These are phyloP conservation scores for Euryodendron excelsum DNA, from an alignment of 148 eudicot genomes.

Conservation along the genomic window DNA sequence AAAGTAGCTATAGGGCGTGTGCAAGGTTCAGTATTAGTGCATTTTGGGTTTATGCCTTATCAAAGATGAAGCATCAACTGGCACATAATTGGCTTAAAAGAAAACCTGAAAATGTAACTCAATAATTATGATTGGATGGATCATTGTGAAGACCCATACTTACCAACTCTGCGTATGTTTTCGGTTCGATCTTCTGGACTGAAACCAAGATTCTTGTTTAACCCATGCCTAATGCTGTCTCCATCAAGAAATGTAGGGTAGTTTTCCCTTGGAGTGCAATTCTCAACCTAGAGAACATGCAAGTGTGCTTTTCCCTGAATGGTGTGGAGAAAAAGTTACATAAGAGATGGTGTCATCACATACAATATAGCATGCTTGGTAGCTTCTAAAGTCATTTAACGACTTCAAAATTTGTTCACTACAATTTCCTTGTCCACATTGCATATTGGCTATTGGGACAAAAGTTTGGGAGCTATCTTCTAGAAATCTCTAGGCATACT, in stretches of 20 bases:
- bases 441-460: neutral
- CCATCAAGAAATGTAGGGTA: constrained; percentile 91
- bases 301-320: constrained; percentile 87
- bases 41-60: neutral
- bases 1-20: neutral
- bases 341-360: neutral
- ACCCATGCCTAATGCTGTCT: constrained; percentile 89
- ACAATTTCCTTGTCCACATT: neutral
- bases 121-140: neutral
- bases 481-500: neutral
- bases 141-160: constrained; percentile 26
- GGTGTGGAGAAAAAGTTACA: neutral
- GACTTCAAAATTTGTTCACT: neutral
- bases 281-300: constrained; percentile 78
- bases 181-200: constrained; percentile 77
- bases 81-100: neutral
- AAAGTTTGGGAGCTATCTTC: neutral
- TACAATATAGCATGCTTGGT: neutral
- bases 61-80: neutral
- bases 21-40: neutral
- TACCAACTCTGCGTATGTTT: constrained; percentile 94
- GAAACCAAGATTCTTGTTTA: constrained; percentile 85
- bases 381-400: neutral
- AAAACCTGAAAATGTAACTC: neutral
- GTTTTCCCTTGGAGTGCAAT: constrained; percentile 75